Percentiles rank a stretch among this genome's conserved stretches.
phyloP scores from a whole-genome alignment of 176 grass and related monocot species.

The Raddia guianensis region DNA sequence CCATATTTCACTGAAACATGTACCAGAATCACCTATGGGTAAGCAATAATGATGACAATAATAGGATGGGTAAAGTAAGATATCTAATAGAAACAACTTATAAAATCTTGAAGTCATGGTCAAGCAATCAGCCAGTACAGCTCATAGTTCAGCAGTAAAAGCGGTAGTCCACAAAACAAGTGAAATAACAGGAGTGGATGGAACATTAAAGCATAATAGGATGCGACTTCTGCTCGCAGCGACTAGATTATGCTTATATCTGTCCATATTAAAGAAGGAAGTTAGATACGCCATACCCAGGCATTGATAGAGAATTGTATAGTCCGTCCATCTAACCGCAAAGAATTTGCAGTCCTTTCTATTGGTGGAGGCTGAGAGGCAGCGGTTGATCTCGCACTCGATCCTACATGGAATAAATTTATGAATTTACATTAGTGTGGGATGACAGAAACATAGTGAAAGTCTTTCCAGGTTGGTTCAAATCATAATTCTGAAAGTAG shows the following conservation, averaged over 20 bases:
- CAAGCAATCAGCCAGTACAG: neutral
- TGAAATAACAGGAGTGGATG: conserved; percentile 25
- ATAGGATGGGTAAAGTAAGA: conserved; percentile 20
- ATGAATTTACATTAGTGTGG: conserved; percentile 32
- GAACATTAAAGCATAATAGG: conserved; percentile 8
- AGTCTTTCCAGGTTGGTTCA: neutral
- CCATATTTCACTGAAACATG: conserved; percentile 23
- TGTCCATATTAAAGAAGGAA: neutral
- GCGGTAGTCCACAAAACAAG: conserved; percentile 22
- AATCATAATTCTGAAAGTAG: conserved; percentile 9
- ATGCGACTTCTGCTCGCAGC: neutral
- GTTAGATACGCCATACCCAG: conserved; percentile 63
- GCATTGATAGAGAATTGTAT: conserved; percentile 90
- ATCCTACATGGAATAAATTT: conserved; percentile 52
- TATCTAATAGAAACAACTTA: conserved; percentile 6
- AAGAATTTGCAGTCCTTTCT: conserved; percentile 62
- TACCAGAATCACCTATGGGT: conserved; percentile 12
- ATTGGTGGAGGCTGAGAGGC: conserved; percentile 36
- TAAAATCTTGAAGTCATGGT: conserved; percentile 9
- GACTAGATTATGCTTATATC: conserved; percentile 14
- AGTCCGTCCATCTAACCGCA: conserved; percentile 62
- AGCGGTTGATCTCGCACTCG: conserved; percentile 47
- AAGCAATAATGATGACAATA: conserved; percentile 26
- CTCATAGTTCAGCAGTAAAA: conserved; percentile 8
- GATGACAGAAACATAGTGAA: conserved; percentile 8